Evolutionary conservation across 179 eudicot species (phyloP).

Genomic region (Vitellaria paradoxa): DNA sequence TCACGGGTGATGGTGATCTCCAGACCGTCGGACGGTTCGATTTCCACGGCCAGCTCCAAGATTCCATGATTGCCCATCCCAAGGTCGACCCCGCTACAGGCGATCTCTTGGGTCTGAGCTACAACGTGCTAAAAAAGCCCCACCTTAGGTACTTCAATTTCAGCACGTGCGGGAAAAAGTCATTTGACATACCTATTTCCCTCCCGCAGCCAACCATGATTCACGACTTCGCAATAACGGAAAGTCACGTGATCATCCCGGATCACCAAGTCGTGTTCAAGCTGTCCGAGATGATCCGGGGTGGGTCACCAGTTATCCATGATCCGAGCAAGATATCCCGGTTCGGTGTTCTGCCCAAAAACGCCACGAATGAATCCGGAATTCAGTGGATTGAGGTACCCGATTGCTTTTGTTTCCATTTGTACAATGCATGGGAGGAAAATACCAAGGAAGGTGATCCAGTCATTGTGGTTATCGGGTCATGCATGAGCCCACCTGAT

Average conservation of each 20-base stretch:
- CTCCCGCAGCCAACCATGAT: conserved; percentile 65
- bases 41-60: conserved; percentile 29
- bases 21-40: conserved; percentile 43
- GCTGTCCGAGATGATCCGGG: conserved; percentile 63
- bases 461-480: conserved; percentile 64
- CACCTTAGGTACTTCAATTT: conserved; percentile 51
- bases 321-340: conserved; percentile 49
- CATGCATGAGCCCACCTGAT: conserved; percentile 91
- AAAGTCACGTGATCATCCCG: conserved; percentile 63
- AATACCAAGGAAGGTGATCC: conserved; percentile 36
- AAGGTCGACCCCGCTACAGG: conserved; percentile 56
- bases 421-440: conserved; percentile 94
- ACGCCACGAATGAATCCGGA: conserved; percentile 23
- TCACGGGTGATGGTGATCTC: conserved; percentile 39
- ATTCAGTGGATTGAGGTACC: conserved; percentile 71
- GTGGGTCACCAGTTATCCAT: conserved; percentile 66
- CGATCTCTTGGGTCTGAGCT: conserved; percentile 53
- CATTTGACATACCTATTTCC: conserved; percentile 52
- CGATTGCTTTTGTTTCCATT: conserved; percentile 71
- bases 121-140: conserved; percentile 59
- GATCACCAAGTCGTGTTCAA: conserved; percentile 84
- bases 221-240: conserved; percentile 85
- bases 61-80: conserved; percentile 73
- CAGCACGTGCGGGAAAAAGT: conserved; percentile 36
- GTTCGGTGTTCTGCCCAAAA: conserved; percentile 56